Evolutionary conservation across 2,329 filamentous ascomycete genomes (phyloP), one percentile per base, ranked within the genome.

Genomic region (Microdochium paspali): DNA sequence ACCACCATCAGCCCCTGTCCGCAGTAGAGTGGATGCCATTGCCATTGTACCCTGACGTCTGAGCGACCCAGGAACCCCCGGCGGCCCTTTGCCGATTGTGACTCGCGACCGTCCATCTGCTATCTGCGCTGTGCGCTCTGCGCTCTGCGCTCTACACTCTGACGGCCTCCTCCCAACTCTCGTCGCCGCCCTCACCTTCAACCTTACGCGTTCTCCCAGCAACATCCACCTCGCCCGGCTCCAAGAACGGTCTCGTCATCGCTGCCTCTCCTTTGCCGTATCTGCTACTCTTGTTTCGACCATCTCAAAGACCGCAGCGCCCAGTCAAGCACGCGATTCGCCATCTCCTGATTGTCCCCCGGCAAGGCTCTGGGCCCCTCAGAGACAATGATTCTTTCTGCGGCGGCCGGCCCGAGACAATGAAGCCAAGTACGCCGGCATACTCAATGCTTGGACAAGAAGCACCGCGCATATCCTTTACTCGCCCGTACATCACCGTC

Each of bases 391-490:
- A 40, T 18, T 21, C 35, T 12, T 7, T 40, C 35, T 40, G 35
- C 18, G 15, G 35, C 35, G n/a, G 35, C 18, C 50, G 49, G 30
- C 46, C 54, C 54, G 59, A 61, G 59, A 64, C 60, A 61, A 64
- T 64, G 61, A 63, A 59, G 59, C 58, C 57, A 58, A 54, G 56
- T 54, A 54, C 57, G 53, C 54, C 55, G 56, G 54, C 49, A 55
- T 52, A 58, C 52, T 56, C 53, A 57, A 58, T 58, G 58, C 57
- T 61, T 62, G 59, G 59, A 55, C 56, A 56, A 50, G 58, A 53
- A 56, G 59, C 6, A 35, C 59, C 58, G 58, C 58, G 54, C 56
- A 56, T 51, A 51, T 47, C 52, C 51, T 51, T 30, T 12, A 46
- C 15, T 21, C 24, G 32, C 45, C 39, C 18, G 32, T 24, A 31